A percentile compares a stretch with the other conserved stretches of the same genome.
phyloP scores from a whole-genome alignment of 495 filamentous ascomycete species.

The Mytilinidion resinicola region DNA sequence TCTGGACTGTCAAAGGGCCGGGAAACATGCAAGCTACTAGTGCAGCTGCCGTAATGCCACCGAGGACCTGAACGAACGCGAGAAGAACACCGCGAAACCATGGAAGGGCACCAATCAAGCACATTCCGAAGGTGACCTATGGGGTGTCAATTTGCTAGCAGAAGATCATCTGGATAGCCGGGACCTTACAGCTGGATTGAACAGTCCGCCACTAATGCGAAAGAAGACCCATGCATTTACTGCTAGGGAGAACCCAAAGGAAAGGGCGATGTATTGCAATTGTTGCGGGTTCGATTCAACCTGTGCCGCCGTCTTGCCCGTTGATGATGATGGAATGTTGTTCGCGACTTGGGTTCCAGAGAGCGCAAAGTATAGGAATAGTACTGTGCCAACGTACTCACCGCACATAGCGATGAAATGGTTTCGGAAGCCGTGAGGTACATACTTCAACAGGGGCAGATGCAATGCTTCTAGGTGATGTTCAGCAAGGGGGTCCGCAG shows the following conservation, averaged over 20 bases:
- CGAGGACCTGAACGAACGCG: slow-evolving; percentile 51
- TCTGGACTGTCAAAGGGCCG: slow-evolving; percentile 53
- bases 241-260: slow-evolving; percentile 35
- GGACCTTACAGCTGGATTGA: slow-evolving; percentile 27
- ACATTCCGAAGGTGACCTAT: slow-evolving; percentile 55
- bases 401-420: slow-evolving; percentile 32
- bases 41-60: slow-evolving; percentile 53
- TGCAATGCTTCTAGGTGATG: too few species aligned
- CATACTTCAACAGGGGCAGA: too few species aligned
- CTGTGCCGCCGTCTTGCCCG: slow-evolving; percentile 18
- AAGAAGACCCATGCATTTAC: slow-evolving; percentile 40
- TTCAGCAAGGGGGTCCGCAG: too few species aligned
- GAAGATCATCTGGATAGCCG: background rate
- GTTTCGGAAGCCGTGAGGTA: slow-evolving; percentile 4
- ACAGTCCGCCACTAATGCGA: slow-evolving; percentile 34
- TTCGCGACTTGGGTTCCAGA: slow-evolving; percentile 35
- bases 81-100: slow-evolving; percentile 46
- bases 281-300: slow-evolving; percentile 26
- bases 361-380: slow-evolving; percentile 38
- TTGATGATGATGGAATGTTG: slow-evolving; percentile 7
- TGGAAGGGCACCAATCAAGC: slow-evolving; percentile 50
- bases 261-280: slow-evolving; percentile 32
- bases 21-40: slow-evolving; percentile 59
- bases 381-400: slow-evolving; percentile 36
- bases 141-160: background rate